Evolutionary conservation across 768 basidiomycete genomes (phyloP).

Genomic region (Tricholoma sp.): DNA sequence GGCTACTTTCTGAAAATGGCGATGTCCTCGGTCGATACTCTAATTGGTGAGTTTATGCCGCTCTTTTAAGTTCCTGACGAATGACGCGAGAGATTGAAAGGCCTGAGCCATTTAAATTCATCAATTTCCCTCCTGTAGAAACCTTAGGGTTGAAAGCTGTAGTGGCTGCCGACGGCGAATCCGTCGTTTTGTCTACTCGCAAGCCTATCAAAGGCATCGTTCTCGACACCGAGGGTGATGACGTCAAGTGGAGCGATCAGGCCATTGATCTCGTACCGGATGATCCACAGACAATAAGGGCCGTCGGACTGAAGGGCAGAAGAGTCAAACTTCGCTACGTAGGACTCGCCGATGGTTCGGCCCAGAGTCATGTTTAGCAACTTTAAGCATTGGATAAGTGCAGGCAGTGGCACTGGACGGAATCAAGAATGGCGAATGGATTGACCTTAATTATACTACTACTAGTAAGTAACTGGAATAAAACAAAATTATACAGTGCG

Average conservation of each 20-base stretch:
- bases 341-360: slow-evolving; percentile 54
- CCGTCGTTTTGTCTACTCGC: slow-evolving; percentile 47
- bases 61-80: slow-evolving; percentile 7
- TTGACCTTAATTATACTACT: not conserved
- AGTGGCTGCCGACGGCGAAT: slow-evolving; percentile 50
- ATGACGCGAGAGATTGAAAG: slow-evolving; percentile 32
- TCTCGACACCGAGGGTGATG: slow-evolving; percentile 69
- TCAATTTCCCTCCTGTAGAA: slow-evolving; percentile 65
- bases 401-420: not conserved
- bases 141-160: slow-evolving; percentile 55
- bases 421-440: not conserved
- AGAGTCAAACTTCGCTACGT: slow-evolving; percentile 61
- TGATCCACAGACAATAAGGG: slow-evolving; percentile 69
- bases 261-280: slow-evolving; percentile 86
- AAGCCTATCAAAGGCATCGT: slow-evolving; percentile 87
- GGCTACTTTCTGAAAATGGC: slow-evolving; percentile 52
- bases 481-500: not conserved
- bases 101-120: slow-evolving; percentile 95
- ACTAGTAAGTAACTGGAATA: not conserved
- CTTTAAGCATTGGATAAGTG: no score
- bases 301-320: slow-evolving; percentile 63
- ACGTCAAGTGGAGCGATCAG: slow-evolving; percentile 82
- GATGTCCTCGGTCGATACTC: slow-evolving; percentile 65
- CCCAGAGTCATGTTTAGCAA: no score
- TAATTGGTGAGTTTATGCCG: slow-evolving; percentile 53